Conservation (phyloP, 345 rosid species). For the Euphorbia lathyris region DNA sequence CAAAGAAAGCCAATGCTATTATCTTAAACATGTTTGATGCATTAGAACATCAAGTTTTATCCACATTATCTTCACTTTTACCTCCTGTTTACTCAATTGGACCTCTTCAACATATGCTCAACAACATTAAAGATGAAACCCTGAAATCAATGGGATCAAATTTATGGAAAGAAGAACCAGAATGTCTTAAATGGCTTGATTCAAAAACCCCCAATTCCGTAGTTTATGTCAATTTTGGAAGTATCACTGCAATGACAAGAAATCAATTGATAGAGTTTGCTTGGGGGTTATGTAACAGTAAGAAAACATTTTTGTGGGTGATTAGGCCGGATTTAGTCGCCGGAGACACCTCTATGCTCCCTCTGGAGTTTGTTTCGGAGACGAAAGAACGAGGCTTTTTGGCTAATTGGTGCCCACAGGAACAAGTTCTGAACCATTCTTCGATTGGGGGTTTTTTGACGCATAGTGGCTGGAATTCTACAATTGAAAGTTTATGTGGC, state of each 20-base stretch:
- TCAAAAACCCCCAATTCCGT: conserved; percentile 12
- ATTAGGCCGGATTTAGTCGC: conserved; percentile 16
- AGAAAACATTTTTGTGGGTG: conserved; percentile 13
- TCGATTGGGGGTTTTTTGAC: conserved; percentile 15
- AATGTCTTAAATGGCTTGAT: conserved; percentile 12
- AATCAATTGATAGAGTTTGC: conserved; percentile 15
- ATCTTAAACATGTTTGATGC: conserved; percentile 14
- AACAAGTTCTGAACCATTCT: conserved; percentile 15
- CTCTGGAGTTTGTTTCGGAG: not conserved
- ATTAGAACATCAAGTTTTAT: conserved; percentile 9
- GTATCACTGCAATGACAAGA: conserved; percentile 16
- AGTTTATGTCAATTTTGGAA: conserved; percentile 18
- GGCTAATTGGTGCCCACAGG: conserved; percentile 19
- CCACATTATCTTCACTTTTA: not conserved
- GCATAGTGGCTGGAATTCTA: conserved; percentile 29
- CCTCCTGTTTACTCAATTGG: conserved; percentile 16
- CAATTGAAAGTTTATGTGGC: conserved; percentile 15
- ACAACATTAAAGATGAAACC: not conserved
- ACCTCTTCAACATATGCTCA: conserved; percentile 10
- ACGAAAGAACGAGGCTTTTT: conserved; percentile 12
- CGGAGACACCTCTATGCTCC: conserved; percentile 9
- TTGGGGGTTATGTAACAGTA: conserved; percentile 20
- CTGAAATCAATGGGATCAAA: conserved; percentile 15
- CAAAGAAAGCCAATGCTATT: conserved; percentile 8
- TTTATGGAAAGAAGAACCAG: conserved; percentile 14